A percentile compares a stretch with the other conserved stretches of the same genome.
phyloP scores from a whole-genome alignment of 768 basidiomycete genomes.

The Calocybe indica region DNA sequence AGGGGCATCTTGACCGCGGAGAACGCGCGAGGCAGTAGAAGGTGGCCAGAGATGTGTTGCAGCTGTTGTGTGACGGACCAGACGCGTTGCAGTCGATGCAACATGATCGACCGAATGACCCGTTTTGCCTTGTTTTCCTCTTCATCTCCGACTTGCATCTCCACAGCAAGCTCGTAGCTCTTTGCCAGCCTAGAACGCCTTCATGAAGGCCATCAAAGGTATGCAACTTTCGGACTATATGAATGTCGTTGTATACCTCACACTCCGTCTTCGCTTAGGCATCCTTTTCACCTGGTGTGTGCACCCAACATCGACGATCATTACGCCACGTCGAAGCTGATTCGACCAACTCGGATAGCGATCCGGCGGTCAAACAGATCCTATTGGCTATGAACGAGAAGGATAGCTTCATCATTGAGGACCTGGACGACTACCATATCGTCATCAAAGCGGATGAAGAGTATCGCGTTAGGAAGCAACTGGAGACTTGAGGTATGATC shows the following conservation, averaged over 20 bases:
- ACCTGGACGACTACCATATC: constrained; percentile 78
- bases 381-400: constrained; percentile 78
- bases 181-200: neutral
- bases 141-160: no score
- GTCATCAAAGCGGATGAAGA: constrained; percentile 83
- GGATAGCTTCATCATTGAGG: constrained; percentile 78
- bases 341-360: constrained; percentile 34
- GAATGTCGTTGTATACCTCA: neutral
- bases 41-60: no score
- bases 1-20: no score
- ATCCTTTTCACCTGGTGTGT: constrained; percentile 65
- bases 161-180: no score
- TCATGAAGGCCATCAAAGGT: constrained; percentile 67
- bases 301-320: neutral
- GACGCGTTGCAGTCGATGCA: no score
- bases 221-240: constrained; percentile 11
- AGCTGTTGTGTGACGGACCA: no score
- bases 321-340: neutral
- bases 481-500: constrained; percentile 68
- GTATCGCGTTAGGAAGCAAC: constrained; percentile 61
- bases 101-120: no score
- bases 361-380: constrained; percentile 87
- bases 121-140: no score
- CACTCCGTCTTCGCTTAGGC: constrained; percentile 29
- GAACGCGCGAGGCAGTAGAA: no score